phyloP scores from a whole-genome alignment of 257 asterid genomes.

The Penstemon eatonii region DNA sequence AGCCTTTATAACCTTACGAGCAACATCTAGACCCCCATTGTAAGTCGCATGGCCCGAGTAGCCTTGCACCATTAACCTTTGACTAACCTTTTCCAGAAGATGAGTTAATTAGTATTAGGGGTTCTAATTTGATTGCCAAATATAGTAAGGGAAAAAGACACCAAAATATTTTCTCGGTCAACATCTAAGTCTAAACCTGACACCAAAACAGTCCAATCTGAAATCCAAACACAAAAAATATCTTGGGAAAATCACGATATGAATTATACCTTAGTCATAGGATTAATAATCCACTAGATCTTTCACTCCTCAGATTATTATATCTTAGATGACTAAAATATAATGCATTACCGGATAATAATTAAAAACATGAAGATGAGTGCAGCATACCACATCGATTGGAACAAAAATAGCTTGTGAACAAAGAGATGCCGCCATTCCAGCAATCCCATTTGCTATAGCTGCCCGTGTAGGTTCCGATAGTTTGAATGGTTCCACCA shows the following conservation, averaged over 20 bases:
- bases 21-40: slow-evolving; percentile 88
- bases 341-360: not conserved
- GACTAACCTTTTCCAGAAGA: slow-evolving; percentile 77
- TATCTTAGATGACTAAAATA: not conserved
- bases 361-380: slow-evolving; percentile 10
- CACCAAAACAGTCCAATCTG: not conserved
- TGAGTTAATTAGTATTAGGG: slow-evolving; percentile 18
- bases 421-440: slow-evolving; percentile 85
- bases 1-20: slow-evolving; percentile 70
- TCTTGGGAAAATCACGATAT: not conserved
- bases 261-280: not conserved
- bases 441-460: slow-evolving; percentile 84
- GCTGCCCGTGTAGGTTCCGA: slow-evolving; percentile 92
- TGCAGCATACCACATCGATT: slow-evolving; percentile 79
- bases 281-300: too few species aligned
- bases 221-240: not conserved
- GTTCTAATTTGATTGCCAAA: not conserved
- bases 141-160: slow-evolving; percentile 5
- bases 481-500: slow-evolving; percentile 68
- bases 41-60: slow-evolving; percentile 76
- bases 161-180: not conserved
- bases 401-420: slow-evolving; percentile 89
- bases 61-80: slow-evolving; percentile 87
- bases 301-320: not conserved
- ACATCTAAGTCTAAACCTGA: not conserved